Evolutionary conservation across 495 filamentous ascomycete species (phyloP).

Genomic region (Lineolata rhizophorae): DNA sequence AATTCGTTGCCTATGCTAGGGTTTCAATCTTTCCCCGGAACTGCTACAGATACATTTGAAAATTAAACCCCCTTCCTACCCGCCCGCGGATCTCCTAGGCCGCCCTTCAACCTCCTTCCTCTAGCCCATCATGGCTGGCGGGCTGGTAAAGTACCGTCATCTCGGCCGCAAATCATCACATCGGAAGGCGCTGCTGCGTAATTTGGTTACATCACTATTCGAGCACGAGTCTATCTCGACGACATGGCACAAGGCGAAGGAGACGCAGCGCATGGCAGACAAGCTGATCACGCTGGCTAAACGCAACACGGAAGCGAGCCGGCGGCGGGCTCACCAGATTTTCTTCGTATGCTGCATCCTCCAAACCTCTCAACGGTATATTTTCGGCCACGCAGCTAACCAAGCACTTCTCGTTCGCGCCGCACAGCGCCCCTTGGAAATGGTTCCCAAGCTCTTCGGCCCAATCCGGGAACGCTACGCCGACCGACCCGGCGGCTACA

Average conservation of each 20-base stretch:
- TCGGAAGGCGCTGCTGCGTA: constrained; percentile 80
- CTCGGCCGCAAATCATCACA: constrained; percentile 66
- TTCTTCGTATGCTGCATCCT: constrained; percentile 49
- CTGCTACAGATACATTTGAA: too few relatives aligned
- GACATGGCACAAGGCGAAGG: constrained; percentile 91
- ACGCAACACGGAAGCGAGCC: constrained; percentile 59
- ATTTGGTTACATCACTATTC: constrained; percentile 90
- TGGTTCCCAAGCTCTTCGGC: constrained; percentile 76
- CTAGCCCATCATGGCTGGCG: constrained; percentile 73
- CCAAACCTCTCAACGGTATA: too few relatives aligned
- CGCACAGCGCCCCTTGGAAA: constrained; percentile 32
- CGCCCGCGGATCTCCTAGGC: too few relatives aligned
- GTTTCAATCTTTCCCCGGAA: too few relatives aligned
- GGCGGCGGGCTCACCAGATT: constrained; percentile 42
- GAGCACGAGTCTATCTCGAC: constrained; percentile 80
- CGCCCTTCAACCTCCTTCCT: too few relatives aligned
- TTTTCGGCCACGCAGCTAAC: too few relatives aligned
- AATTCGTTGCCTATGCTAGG: too few relatives aligned
- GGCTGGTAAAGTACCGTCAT: constrained; percentile 64
- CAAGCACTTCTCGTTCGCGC: neutral
- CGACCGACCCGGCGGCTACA: constrained; percentile 76
- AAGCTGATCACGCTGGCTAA: constrained; percentile 86
- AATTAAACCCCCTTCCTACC: too few relatives aligned
- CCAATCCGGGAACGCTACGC: constrained; percentile 59
- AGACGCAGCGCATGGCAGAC: constrained; percentile 81